Evolutionary conservation across 306 rosid species (phyloP).

Genomic region (Begonia masoniana): DNA sequence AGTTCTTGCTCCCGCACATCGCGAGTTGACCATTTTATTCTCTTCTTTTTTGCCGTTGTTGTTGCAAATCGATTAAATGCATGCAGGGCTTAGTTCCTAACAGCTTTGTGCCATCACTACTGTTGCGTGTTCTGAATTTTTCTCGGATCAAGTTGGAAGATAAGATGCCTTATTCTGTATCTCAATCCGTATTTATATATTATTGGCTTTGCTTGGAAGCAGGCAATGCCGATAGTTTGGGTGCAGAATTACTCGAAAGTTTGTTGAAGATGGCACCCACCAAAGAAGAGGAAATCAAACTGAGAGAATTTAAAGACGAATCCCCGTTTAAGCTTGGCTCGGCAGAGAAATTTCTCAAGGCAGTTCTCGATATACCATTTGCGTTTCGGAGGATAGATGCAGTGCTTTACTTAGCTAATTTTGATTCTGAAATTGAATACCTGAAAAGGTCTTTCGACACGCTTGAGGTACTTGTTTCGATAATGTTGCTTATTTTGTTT

Average conservation of each 20-base stretch:
- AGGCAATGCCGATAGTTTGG: constrained; percentile 86
- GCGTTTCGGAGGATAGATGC: constrained; percentile 89
- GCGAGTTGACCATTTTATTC: neutral
- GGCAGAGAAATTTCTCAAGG: constrained; percentile 91
- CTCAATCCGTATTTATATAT: neutral
- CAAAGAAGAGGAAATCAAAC: constrained; percentile 89
- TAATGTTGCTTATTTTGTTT: no score
- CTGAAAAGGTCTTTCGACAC: constrained; percentile 70
- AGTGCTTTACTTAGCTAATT: constrained; percentile 82
- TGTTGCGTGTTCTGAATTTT: neutral
- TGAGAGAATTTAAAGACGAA: constrained; percentile 64
- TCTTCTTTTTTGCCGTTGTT: no score
- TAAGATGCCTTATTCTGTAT: no score
- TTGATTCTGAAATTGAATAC: constrained; percentile 83
- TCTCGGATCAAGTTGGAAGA: neutral
- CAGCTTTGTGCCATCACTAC: no score
- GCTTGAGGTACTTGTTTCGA: constrained; percentile 43
- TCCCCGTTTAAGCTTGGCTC: constrained; percentile 77
- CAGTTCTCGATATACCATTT: constrained; percentile 81
- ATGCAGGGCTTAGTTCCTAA: no score
- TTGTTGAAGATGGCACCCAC: constrained; percentile 93
- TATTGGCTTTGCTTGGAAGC: constrained; percentile 6
- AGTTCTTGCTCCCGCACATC: neutral
- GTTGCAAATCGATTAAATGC: no score
- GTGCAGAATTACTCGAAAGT: constrained; percentile 81